Evolutionary conservation across 495 filamentous ascomycete species (phyloP), one percentile per base, ranked within the genome.

Genomic region (Melanomma pulvis-pyrius): DNA sequence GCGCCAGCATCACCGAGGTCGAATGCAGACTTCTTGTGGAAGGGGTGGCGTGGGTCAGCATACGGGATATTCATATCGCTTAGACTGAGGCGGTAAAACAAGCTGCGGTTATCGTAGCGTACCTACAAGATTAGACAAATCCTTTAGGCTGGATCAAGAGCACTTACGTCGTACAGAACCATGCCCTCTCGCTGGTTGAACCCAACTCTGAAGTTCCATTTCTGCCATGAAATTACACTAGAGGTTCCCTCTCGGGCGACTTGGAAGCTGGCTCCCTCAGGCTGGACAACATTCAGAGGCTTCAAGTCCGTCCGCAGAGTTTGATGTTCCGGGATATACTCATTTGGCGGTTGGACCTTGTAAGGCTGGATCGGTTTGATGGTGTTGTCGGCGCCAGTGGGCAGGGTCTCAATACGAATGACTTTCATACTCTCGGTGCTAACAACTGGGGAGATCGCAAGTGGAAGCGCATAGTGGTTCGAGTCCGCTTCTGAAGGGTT

Each of bases 31-130:
- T 92, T 93, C 63, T 86, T 86, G 68, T 91, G 89, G 73, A 86
- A 91, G 0, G 90, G 90, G 9, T 83, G 79, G 0, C 89, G 80
- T 1, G 90, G 88, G 69, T 90, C 88, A 0, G 84, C 89, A 67
- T 93, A 92, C 2, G 90, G 90, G 19, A 92, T 88, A 51, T 85
- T 86, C 90, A 93, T 92, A 72, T 93, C 90, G 32, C 83, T 85
- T 17, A 92, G 76, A 12, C 83, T 83, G 2, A 92, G 74, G 2
- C 90, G 82, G 76, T 89, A 90, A 66, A 92, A 83, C 2, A 93
- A 74, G 17, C 80, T 84, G 13, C 85, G 79, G 63, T 82, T 82
- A 68, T 90, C 88, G 72, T 92, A 92, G 65, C 82, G 81, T 6
- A 91, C 68, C 73, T 75, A 29, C 15, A 28, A 3, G 5, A 22